Evolutionary conservation across 768 basidiomycete species (phyloP).

Genomic region (Russula griseocarnosa): DNA sequence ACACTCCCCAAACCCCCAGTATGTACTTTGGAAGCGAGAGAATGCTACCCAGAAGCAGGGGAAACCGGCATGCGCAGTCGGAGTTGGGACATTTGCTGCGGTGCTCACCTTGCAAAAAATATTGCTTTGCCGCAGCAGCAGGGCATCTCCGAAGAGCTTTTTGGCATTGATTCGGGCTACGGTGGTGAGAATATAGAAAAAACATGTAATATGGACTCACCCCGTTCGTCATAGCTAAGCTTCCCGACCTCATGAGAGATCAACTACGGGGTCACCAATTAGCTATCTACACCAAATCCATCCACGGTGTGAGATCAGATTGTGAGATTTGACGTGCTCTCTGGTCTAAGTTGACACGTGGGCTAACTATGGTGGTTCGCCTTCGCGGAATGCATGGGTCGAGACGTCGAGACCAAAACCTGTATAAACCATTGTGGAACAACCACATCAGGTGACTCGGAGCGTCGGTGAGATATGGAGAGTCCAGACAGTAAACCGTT

Average conservation of each 20-base stretch:
- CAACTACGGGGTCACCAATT: neutral
- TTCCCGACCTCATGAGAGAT: neutral
- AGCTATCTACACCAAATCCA: neutral
- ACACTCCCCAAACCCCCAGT: neutral
- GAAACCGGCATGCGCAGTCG: neutral
- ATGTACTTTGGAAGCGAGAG: neutral
- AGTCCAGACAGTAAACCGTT: neutral
- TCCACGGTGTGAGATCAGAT: neutral
- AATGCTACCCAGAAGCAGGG: neutral
- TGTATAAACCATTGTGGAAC: neutral
- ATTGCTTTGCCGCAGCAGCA: neutral
- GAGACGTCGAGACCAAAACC: neutral
- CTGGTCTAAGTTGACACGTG: neutral
- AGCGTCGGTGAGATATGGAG: neutral
- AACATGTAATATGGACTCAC: neutral
- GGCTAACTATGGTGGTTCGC: neutral
- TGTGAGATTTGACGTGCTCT: neutral
- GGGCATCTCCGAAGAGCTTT: neutral
- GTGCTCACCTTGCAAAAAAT: no score
- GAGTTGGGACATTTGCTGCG: neutral
- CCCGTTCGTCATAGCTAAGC: neutral
- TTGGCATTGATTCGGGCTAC: neutral
- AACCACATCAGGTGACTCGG: neutral
- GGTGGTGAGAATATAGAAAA: neutral
- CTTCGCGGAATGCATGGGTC: neutral